These are phyloP conservation scores for Fagus crenata DNA, from an alignment of 306 rosid species.

Conservation along the genomic window DNA sequence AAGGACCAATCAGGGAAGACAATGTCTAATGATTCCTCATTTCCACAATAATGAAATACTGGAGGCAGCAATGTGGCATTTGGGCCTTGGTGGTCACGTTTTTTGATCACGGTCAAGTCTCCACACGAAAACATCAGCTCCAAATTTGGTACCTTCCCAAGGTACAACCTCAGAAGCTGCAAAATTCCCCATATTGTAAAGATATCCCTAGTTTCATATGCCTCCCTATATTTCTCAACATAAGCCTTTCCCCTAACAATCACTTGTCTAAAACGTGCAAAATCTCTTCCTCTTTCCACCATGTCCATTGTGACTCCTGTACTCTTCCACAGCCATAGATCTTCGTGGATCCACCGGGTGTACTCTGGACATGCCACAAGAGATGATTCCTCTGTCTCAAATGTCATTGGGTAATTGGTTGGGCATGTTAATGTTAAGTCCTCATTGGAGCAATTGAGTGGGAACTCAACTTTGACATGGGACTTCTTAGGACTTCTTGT, in stretches of 20 bases:
- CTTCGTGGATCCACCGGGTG: slow-evolving; percentile 56
- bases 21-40: slow-evolving; percentile 34
- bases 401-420: slow-evolving; percentile 20
- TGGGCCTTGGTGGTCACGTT: slow-evolving; percentile 8
- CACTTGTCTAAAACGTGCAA: slow-evolving; percentile 40
- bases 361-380: slow-evolving; percentile 39
- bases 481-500: background rate
- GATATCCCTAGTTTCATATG: slow-evolving; percentile 46
- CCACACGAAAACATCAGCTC: slow-evolving; percentile 52
- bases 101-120: slow-evolving; percentile 31
- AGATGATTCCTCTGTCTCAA: background rate
- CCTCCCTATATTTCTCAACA: slow-evolving; percentile 20
- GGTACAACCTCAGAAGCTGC: slow-evolving; percentile 51
- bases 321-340: slow-evolving; percentile 44
- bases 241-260: slow-evolving; percentile 46
- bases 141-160: slow-evolving; percentile 47
- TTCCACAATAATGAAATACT: slow-evolving; percentile 49
- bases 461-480: background rate
- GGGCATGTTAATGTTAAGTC: background rate
- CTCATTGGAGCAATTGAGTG: slow-evolving; percentile 8
- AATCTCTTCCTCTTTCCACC: slow-evolving; percentile 32
- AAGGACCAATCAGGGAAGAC: slow-evolving; percentile 61
- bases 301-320: slow-evolving; percentile 48
- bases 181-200: slow-evolving; percentile 58
- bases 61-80: slow-evolving; percentile 35